These are phyloP conservation scores for Cercospora beticola DNA, from an alignment of 2,329 filamentous ascomycete species.

Conservation along the genomic window DNA sequence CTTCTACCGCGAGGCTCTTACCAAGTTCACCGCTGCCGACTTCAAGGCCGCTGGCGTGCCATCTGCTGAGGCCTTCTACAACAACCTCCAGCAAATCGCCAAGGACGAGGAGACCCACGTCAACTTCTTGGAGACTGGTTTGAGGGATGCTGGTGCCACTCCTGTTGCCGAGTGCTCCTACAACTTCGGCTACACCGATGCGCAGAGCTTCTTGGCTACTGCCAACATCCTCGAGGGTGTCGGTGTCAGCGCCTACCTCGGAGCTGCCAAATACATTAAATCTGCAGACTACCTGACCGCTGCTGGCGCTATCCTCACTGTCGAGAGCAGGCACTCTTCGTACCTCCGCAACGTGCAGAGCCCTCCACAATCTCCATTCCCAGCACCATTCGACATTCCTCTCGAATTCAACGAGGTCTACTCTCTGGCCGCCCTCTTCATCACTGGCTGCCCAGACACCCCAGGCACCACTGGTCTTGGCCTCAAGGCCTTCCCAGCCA, in stretches of 20 bases:
- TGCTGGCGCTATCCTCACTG: slow-evolving; percentile 63
- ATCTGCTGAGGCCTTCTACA: slow-evolving; percentile 52
- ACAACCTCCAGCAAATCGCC: slow-evolving; percentile 57
- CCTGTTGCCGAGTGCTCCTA: slow-evolving; percentile 59
- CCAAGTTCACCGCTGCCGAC: slow-evolving; percentile 59
- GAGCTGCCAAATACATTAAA: slow-evolving; percentile 59
- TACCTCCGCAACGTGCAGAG: slow-evolving; percentile 50
- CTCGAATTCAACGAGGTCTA: slow-evolving; percentile 60
- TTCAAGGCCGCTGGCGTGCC: slow-evolving; percentile 47
- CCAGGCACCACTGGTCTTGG: slow-evolving; percentile 40
- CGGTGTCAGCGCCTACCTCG: slow-evolving; percentile 61
- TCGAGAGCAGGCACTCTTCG: slow-evolving; percentile 64
- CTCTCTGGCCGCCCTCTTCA: slow-evolving; percentile 64
- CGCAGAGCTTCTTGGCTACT: slow-evolving; percentile 52
- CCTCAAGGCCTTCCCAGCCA: slow-evolving; percentile 42
- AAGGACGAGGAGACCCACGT: slow-evolving; percentile 61
- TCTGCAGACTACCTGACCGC: slow-evolving; percentile 59
- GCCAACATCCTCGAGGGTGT: slow-evolving; percentile 58
- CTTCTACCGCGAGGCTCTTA: slow-evolving; percentile 62
- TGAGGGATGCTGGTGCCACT: slow-evolving; percentile 48
- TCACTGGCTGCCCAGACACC: slow-evolving; percentile 55
- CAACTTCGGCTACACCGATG: slow-evolving; percentile 45
- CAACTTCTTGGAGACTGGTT: slow-evolving; percentile 51
- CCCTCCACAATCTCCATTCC: slow-evolving; percentile 48
- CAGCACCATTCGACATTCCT: slow-evolving; percentile 61